Evolutionary conservation across 345 rosid genomes (phyloP).

Genomic region (Isatis tinctoria): DNA sequence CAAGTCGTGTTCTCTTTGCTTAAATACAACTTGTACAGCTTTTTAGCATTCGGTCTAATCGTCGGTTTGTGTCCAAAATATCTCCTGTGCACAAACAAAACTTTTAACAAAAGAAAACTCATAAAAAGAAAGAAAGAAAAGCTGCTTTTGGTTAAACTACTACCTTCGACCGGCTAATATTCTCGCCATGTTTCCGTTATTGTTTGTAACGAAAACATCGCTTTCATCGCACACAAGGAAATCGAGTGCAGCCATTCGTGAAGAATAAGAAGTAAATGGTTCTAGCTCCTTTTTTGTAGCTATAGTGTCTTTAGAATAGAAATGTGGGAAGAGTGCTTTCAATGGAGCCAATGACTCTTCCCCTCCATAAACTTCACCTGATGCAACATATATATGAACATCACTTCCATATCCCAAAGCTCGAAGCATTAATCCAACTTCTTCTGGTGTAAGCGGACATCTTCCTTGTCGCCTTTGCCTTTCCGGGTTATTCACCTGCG

Average conservation of each 20-base stretch:
- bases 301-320: conserved; percentile 77
- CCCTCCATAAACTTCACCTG: conserved; percentile 93
- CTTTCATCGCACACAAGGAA: conserved; percentile 93
- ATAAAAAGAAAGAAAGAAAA: neutral
- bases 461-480: conserved; percentile 95
- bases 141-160: neutral
- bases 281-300: conserved; percentile 74
- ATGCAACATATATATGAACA: conserved; percentile 92
- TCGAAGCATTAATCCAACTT: conserved; percentile 95
- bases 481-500: conserved; percentile 71
- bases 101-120: neutral
- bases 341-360: conserved; percentile 78
- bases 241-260: conserved; percentile 99
- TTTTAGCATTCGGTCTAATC: conserved; percentile 91
- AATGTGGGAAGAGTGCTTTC: conserved; percentile 83
- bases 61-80: conserved; percentile 96
- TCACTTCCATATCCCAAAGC: conserved; percentile 92
- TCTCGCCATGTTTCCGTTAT: conserved; percentile 96
- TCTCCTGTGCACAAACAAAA: conserved; percentile 47
- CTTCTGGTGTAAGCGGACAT: conserved; percentile 96
- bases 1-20: conserved; percentile 66
- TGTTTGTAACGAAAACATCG: conserved; percentile 92
- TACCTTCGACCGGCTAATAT: conserved; percentile 96
- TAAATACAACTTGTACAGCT: conserved; percentile 66
- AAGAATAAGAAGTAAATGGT: conserved; percentile 75